phyloP scores from a whole-genome alignment of 2,329 filamentous ascomycete genomes.

The Blastomyces silverae region DNA sequence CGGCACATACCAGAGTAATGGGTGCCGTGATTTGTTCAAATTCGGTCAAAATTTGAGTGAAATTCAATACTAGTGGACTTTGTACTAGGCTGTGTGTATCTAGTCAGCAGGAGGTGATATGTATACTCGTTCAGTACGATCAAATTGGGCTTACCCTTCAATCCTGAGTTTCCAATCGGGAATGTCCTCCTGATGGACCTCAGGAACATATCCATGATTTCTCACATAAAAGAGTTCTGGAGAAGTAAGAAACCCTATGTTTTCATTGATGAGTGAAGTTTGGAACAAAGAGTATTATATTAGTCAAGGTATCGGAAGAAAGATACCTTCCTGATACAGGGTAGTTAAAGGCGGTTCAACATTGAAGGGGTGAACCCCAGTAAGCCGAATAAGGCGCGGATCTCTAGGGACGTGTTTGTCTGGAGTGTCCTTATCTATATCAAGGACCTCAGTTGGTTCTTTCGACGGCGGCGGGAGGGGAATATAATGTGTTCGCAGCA shows the following conservation, averaged over 20 bases:
- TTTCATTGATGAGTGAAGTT: constrained; percentile 1
- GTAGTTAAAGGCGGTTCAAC: constrained; percentile 74
- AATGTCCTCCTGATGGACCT: constrained; percentile 64
- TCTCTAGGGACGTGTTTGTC: constrained; percentile 76
- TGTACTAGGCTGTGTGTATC: constrained; percentile 57
- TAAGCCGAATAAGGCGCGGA: constrained; percentile 73
- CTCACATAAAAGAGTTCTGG: constrained; percentile 86
- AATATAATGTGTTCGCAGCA: constrained; percentile 39
- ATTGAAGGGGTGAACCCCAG: constrained; percentile 86
- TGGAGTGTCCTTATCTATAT: constrained; percentile 74
- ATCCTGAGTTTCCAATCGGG: constrained; percentile 75
- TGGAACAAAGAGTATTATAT: neutral
- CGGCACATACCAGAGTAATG: constrained; percentile 83
- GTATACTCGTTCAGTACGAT: constrained; percentile 3
- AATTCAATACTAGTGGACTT: constrained; percentile 62
- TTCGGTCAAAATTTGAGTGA: constrained; percentile 64
- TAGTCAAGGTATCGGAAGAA: neutral
- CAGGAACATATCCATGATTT: constrained; percentile 79
- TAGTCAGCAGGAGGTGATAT: constrained; percentile 17
- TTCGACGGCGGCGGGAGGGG: constrained; percentile 62
- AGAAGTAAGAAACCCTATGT: constrained; percentile 71
- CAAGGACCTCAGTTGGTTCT: constrained; percentile 55
- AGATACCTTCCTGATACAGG: constrained; percentile 57
- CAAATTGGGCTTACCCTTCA: constrained; percentile 52
- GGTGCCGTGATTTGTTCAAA: constrained; percentile 81